phyloP scores from a whole-genome alignment of 2,329 filamentous ascomycete species.

The Aureobasidium sp. region DNA sequence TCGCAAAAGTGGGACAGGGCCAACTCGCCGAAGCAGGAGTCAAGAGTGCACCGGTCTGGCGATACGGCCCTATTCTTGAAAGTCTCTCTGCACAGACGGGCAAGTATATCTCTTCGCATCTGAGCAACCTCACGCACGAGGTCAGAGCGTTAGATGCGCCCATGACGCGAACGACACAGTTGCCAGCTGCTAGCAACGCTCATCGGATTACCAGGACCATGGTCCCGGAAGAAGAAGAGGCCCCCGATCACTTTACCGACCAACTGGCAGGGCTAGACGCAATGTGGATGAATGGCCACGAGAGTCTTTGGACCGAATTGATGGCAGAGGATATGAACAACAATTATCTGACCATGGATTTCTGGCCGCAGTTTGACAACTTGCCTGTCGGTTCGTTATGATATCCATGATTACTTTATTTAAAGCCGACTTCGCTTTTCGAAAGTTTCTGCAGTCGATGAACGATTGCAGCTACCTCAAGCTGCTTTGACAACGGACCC shows the following conservation, averaged over 20 bases:
- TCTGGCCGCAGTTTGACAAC: constrained; percentile 9
- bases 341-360: constrained; percentile 8
- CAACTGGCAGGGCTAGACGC: neutral
- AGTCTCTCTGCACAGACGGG: constrained; percentile 19
- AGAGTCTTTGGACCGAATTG: neutral
- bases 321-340: neutral
- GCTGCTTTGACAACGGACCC: too few relatives aligned
- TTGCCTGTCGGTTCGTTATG: neutral
- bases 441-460: too few relatives aligned
- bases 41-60: constrained; percentile 38
- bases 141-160: neutral
- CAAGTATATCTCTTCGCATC: neutral
- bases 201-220: too few relatives aligned
- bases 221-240: too few relatives aligned
- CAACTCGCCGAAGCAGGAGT: constrained; percentile 37
- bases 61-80: constrained; percentile 48
- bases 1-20: constrained; percentile 42
- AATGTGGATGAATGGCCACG: neutral
- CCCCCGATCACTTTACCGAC: neutral
- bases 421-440: too few relatives aligned
- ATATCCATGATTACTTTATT: neutral
- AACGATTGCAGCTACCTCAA: too few relatives aligned
- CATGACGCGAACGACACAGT: neutral
- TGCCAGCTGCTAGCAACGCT: neutral
- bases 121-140: neutral